These are phyloP conservation scores for Eragrostis tef DNA, from an alignment of 202 grass and related monocot species.

Conservation along the genomic window DNA sequence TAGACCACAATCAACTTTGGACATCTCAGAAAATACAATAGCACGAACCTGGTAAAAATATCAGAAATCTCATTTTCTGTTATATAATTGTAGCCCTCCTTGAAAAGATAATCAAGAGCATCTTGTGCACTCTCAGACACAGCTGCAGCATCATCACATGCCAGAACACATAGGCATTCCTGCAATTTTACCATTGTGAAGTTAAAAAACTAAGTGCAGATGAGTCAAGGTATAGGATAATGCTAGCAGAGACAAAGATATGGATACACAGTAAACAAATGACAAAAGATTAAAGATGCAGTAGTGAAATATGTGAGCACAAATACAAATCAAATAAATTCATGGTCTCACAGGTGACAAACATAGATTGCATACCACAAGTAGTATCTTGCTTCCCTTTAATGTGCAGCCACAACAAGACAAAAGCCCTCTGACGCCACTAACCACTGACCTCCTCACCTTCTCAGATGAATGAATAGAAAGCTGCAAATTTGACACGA, in stretches of 20 bases:
- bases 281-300: slow-evolving; percentile 33
- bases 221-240: slow-evolving; percentile 26
- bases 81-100: slow-evolving; percentile 56
- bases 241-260: slow-evolving; percentile 12
- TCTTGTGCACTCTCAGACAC: slow-evolving; percentile 81
- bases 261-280: slow-evolving; percentile 31
- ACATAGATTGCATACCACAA: slow-evolving; percentile 63
- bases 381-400: slow-evolving; percentile 75
- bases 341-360: background rate
- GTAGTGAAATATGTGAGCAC: slow-evolving; percentile 32
- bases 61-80: slow-evolving; percentile 81
- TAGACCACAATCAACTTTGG: slow-evolving; percentile 32
- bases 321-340: slow-evolving; percentile 20
- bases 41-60: slow-evolving; percentile 77
- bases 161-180: slow-evolving; percentile 89
- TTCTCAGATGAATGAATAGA: slow-evolving; percentile 88
- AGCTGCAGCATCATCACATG: slow-evolving; percentile 64
- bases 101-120: slow-evolving; percentile 75
- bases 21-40: slow-evolving; percentile 45
- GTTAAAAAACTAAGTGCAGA: slow-evolving; percentile 40
- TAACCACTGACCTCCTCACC: slow-evolving; percentile 77
- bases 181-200: slow-evolving; percentile 54
- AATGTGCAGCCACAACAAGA: slow-evolving; percentile 68
- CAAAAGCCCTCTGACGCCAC: slow-evolving; percentile 68
- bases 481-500: slow-evolving; percentile 56